Conservation (phyloP, 2,329 filamentous ascomycete species). For the Biscogniauxia mediterranea region DNA sequence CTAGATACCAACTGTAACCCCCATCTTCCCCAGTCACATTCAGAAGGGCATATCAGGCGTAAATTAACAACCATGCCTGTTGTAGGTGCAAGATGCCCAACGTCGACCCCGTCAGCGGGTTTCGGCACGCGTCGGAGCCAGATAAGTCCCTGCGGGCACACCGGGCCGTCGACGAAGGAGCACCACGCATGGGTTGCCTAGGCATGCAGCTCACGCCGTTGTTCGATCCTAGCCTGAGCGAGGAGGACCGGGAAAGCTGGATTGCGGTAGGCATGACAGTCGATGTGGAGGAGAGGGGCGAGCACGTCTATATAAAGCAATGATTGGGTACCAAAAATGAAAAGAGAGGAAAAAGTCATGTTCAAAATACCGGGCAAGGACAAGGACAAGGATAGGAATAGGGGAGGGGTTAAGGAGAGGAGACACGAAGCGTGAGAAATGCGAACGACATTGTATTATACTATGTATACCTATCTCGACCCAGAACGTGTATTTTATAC, state of each 20-base stretch:
- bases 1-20: slow-evolving; percentile 6
- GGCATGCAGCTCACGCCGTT: slow-evolving; percentile 66
- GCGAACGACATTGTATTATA: too few relatives aligned
- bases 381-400: too few relatives aligned
- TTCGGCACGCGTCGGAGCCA: slow-evolving; percentile 54
- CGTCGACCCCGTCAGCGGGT: slow-evolving; percentile 61
- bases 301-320: slow-evolving; percentile 43
- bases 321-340: slow-evolving; percentile 11
- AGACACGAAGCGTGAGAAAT: neutral
- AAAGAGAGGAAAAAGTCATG: too few relatives aligned
- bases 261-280: slow-evolving; percentile 58
- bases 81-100: slow-evolving; percentile 67
- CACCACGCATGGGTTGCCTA: slow-evolving; percentile 54
- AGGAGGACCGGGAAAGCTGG: slow-evolving; percentile 36
- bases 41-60: too few relatives aligned
- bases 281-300: slow-evolving; percentile 45
- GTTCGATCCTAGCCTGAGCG: slow-evolving; percentile 36
- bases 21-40: neutral
- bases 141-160: slow-evolving; percentile 57
- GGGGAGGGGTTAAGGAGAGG: neutral
- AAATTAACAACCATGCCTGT: neutral
- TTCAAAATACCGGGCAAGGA: too few relatives aligned
- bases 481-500: neutral
- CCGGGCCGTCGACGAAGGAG: slow-evolving; percentile 60
- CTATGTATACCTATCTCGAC: too few relatives aligned